These are phyloP conservation scores for Simmondsia chinensis DNA, from an alignment of 148 eudicot genomes.

Conservation along the genomic window DNA sequence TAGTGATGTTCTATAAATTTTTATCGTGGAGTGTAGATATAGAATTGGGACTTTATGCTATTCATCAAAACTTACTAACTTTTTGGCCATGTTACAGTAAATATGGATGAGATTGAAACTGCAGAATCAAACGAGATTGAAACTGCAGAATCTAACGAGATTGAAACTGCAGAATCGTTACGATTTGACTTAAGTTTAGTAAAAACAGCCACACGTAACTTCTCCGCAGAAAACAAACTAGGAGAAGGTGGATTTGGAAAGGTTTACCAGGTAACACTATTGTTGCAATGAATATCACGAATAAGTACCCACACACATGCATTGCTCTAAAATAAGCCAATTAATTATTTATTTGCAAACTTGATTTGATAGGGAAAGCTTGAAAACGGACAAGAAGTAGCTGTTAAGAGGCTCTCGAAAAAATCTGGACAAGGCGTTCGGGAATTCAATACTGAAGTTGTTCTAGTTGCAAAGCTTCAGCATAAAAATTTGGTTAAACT, in stretches of 20 bases:
- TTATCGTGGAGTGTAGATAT: no score
- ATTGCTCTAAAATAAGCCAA: no score
- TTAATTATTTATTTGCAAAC: no score
- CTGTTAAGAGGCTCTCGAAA: conserved; percentile 9
- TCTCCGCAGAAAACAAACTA: no score
- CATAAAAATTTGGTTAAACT: conserved; percentile 14
- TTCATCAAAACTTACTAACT: background rate
- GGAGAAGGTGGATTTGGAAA: no score
- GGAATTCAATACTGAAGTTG: conserved; percentile 12
- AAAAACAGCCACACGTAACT: no score
- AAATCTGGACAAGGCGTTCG: conserved; percentile 3
- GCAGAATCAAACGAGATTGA: conserved; percentile 14
- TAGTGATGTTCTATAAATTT: background rate
- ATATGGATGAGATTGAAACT: conserved; percentile 8
- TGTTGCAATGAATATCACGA: no score
- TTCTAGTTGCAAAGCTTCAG: conserved; percentile 11
- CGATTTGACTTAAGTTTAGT: no score
- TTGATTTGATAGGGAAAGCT: conserved; percentile 6
- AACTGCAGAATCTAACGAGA: conserved; percentile 14
- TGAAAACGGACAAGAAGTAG: conserved; percentile 6
- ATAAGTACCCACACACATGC: no score
- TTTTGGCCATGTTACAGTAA: background rate
- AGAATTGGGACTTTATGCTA: no score
- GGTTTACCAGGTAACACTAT: no score
- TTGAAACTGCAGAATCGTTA: conserved; percentile 5